These are phyloP conservation scores for Yarrowia sp. DNA, from an alignment of 805 yeast species.

Conservation along the genomic window DNA sequence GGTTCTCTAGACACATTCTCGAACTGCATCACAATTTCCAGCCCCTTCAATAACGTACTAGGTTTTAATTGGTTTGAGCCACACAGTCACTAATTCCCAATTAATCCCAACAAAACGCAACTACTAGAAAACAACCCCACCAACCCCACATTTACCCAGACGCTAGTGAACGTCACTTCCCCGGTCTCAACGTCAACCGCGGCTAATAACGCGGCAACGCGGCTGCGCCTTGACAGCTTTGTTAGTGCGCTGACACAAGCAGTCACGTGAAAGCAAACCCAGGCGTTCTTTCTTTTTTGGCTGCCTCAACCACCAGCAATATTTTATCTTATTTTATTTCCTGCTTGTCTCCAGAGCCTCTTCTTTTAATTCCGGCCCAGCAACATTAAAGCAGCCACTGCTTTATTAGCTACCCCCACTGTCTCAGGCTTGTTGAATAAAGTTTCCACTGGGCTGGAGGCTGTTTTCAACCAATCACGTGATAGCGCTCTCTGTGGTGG, in stretches of 20 bases:
- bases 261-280: background rate
- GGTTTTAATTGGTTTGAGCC: no score
- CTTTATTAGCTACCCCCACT: background rate
- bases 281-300: background rate
- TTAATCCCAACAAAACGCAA: no score
- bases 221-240: background rate
- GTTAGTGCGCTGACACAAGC: background rate
- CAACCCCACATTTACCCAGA: background rate
- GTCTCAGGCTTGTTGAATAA: background rate
- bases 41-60: no score
- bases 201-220: constrained; percentile 10
- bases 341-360: background rate
- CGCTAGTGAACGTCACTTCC: background rate
- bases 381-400: background rate
- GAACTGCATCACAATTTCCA: no score
- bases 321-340: background rate
- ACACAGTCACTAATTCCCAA: no score
- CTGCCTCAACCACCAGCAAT: no score
- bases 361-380: background rate
- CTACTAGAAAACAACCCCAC: no score
- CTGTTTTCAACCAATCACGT: no score
- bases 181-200: background rate
- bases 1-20: no score
- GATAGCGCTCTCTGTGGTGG: no score
- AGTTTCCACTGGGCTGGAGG: no score